Conservation (phyloP, 257 asterid species). For the Buddleja alternifolia region DNA sequence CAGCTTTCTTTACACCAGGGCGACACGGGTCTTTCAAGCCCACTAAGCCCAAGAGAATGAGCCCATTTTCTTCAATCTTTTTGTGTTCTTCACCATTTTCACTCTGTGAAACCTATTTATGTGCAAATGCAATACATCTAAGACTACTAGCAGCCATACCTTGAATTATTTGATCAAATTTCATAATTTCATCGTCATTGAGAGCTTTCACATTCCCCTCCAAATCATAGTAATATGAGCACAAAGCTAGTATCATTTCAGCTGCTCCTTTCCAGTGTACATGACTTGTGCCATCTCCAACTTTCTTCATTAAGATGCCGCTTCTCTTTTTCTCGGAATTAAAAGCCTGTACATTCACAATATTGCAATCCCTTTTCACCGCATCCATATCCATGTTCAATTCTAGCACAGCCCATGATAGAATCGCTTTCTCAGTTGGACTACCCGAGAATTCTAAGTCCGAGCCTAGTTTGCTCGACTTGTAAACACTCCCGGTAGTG, state of each 20-base stretch:
- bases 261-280: slow-evolving; percentile 92
- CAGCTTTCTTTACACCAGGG: slow-evolving; percentile 65
- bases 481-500: slow-evolving; percentile 29
- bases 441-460: slow-evolving; percentile 67
- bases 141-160: slow-evolving; percentile 80
- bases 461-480: neutral
- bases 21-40: slow-evolving; percentile 80
- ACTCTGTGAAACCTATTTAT: slow-evolving; percentile 40
- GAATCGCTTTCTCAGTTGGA: slow-evolving; percentile 85
- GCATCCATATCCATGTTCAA: slow-evolving; percentile 62
- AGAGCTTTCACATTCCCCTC: slow-evolving; percentile 46
- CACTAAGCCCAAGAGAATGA: slow-evolving; percentile 53
- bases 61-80: slow-evolving; percentile 37
- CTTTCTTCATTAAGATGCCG: slow-evolving; percentile 50
- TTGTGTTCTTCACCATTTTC: no score
- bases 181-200: slow-evolving; percentile 26
- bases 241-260: slow-evolving; percentile 64
- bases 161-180: slow-evolving; percentile 43
- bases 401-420: slow-evolving; percentile 70
- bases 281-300: slow-evolving; percentile 34
- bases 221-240: slow-evolving; percentile 51
- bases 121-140: slow-evolving; percentile 73
- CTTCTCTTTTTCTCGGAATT: slow-evolving; percentile 83
- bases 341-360: slow-evolving; percentile 67
- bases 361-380: slow-evolving; percentile 30